Conservation (phyloP, 2,329 filamentous ascomycete genomes). For the Fusarium papillatum region DNA sequence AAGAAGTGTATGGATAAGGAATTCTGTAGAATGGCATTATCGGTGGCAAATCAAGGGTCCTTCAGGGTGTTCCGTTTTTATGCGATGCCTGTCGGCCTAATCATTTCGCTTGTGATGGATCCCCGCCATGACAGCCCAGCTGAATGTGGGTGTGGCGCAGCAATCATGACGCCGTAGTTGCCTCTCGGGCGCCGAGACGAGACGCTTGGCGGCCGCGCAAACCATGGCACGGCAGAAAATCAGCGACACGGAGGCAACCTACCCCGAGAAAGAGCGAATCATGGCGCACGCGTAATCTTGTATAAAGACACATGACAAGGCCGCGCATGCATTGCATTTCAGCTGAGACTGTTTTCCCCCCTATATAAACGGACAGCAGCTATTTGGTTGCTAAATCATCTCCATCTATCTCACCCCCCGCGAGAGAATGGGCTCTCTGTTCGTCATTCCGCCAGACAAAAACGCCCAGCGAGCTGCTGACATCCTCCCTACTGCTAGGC, state of each 20-base stretch:
- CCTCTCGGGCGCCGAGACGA: slow-evolving; percentile 22
- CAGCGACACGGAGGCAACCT: slow-evolving; percentile 29
- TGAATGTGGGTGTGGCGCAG: slow-evolving; percentile 33
- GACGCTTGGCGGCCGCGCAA: slow-evolving; percentile 40
- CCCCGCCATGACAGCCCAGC: background rate
- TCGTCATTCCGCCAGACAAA: slow-evolving; percentile 40
- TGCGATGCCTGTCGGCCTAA: background rate
- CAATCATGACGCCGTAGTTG: slow-evolving; percentile 17
- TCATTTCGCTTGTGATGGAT: background rate
- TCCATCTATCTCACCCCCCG: slow-evolving; percentile 9
- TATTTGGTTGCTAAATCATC: background rate
- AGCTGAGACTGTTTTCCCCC: background rate
- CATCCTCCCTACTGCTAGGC: slow-evolving; percentile 42
- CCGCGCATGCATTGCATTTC: slow-evolving; percentile 6
- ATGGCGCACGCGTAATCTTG: slow-evolving; percentile 32
- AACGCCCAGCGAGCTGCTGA: slow-evolving; percentile 32
- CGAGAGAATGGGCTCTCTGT: slow-evolving; percentile 46
- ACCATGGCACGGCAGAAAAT: slow-evolving; percentile 11
- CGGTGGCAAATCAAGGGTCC: background rate
- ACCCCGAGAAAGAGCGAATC: slow-evolving; percentile 35
- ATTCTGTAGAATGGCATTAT: background rate
- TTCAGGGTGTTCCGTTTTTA: background rate
- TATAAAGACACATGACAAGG: slow-evolving; percentile 39
- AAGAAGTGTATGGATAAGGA: background rate
- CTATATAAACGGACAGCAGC: slow-evolving; percentile 7